Evolutionary conservation across 2,329 filamentous ascomycete species (phyloP), one percentile per base, ranked within the genome.

Genomic region (Biscogniauxia marginata): DNA sequence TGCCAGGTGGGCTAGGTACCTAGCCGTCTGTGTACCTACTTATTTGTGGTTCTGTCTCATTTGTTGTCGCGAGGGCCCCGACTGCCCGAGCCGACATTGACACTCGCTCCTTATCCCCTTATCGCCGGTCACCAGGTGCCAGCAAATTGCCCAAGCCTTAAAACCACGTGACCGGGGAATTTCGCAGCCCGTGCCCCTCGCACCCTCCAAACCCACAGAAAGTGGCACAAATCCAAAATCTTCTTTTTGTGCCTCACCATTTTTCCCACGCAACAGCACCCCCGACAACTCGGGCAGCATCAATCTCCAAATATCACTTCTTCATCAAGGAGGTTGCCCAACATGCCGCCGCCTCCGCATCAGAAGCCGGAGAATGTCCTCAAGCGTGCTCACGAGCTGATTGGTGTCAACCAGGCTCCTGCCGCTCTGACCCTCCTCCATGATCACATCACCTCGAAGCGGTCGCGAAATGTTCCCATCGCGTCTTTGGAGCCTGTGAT

Each of bases 321-420:
- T 19, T 46, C 62, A 69, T 69, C 65, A 63, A 66, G 65, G 66
- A 67, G 66, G 67, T 68, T 65, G 66, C 65, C 66, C 66, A 70
- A 60, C 56, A 70, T 93, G 95, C 91, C 95, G 82, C 95, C 95
- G 75, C 93, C 93, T 80, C 90, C 92, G 68, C 92, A 98, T 77
- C 93, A 95, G 75, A 96, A 96, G 79, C 95, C 95, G 73, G 95
- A 99, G 83, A 99, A 99, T 88, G 93, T 97, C 74, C 87, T 98
- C 76, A 96, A 96, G 86, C 88, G 95, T 77, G 95, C 95, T 63
- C 89, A 98, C 78, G 95, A 99, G 83, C 91, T 99, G 78, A 97
- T 98, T 80, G 95, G 92, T 73, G 95, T 99, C 72, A 89, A 90
- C 75, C 95, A 99, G 85, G 84, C 90, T 67, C 86, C 90, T 70